Percentiles rank a stretch among this genome's conserved stretches.
phyloP scores from a whole-genome alignment of 257 asterid species.

The Solanum phureja region DNA sequence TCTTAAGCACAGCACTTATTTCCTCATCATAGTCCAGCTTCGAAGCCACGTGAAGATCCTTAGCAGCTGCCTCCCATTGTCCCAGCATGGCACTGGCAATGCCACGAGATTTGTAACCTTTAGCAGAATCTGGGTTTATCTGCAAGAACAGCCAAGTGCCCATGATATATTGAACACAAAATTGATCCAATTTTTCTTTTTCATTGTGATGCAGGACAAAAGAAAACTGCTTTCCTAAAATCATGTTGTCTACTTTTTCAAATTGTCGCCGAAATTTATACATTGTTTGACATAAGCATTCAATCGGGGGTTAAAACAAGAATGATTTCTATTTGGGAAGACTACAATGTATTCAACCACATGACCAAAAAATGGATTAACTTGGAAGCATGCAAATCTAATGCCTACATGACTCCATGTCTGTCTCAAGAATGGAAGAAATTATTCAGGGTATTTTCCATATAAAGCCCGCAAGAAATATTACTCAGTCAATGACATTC shows the following conservation, averaged over 20 bases:
- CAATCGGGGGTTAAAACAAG: neutral
- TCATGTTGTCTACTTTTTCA: neutral
- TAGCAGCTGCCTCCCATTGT: constrained; percentile 85
- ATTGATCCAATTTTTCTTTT: neutral
- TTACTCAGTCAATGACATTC: neutral
- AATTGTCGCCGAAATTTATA: neutral
- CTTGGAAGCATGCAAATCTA: neutral
- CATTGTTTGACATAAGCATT: neutral
- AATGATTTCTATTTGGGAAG: neutral
- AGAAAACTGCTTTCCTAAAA: neutral
- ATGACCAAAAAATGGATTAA: neutral
- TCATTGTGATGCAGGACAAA: neutral
- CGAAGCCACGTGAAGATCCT: constrained; percentile 92
- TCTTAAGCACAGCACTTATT: constrained; percentile 75
- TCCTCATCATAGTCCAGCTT: constrained; percentile 93
- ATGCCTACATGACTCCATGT: neutral
- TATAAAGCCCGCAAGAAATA: neutral
- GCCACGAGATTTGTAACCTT: constrained; percentile 96
- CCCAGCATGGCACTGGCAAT: constrained; percentile 91
- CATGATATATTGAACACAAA: neutral
- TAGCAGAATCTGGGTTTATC: constrained; percentile 98
- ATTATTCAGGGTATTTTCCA: neutral
- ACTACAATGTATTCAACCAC: neutral
- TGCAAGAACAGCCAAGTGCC: constrained; percentile 10
- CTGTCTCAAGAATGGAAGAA: neutral